These are phyloP conservation scores for Cutaneotrichosporon cavernicola DNA, from an alignment of 1,284 basidiomycete species.

Conservation along the genomic window DNA sequence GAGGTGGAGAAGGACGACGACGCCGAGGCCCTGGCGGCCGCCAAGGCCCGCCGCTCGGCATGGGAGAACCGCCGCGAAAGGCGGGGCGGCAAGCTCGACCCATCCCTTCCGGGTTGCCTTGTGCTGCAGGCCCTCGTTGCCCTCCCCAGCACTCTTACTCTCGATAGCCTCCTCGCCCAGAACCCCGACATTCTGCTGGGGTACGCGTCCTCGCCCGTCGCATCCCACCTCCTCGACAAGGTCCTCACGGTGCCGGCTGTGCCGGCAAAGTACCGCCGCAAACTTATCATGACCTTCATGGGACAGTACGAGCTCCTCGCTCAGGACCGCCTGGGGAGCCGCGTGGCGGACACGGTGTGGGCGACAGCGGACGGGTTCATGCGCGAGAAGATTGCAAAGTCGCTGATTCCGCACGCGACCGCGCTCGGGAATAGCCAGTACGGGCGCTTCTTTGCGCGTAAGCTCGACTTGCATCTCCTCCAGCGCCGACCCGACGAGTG, in stretches of 20 bases:
- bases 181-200: slow-evolving; percentile 62
- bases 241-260: slow-evolving; percentile 70
- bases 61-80: slow-evolving; percentile 50
- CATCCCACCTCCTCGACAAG: slow-evolving; percentile 78
- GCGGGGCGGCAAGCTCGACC: slow-evolving; percentile 55
- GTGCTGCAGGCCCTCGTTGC: slow-evolving; percentile 76
- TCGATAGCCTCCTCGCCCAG: slow-evolving; percentile 62
- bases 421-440: slow-evolving; percentile 71
- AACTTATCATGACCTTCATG: slow-evolving; percentile 70
- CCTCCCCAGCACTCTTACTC: slow-evolving; percentile 64
- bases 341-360: slow-evolving; percentile 85
- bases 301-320: slow-evolving; percentile 74
- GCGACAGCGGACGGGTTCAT: slow-evolving; percentile 81
- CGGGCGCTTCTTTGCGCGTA: slow-evolving; percentile 79
- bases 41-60: slow-evolving; percentile 36
- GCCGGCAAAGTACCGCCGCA: slow-evolving; percentile 64
- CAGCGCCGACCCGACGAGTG: slow-evolving; percentile 77
- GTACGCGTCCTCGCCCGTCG: slow-evolving; percentile 68
- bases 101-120: slow-evolving; percentile 79
- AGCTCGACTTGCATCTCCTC: slow-evolving; percentile 74
- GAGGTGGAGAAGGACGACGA: slow-evolving; percentile 34
- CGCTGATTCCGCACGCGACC: slow-evolving; percentile 68
- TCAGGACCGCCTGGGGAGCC: slow-evolving; percentile 81
- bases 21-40: slow-evolving; percentile 45
- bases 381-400: slow-evolving; percentile 86